Base-by-base conservation (phyloP, 768 basidiomycete genomes). In the Agrocybe praecox region DNA sequence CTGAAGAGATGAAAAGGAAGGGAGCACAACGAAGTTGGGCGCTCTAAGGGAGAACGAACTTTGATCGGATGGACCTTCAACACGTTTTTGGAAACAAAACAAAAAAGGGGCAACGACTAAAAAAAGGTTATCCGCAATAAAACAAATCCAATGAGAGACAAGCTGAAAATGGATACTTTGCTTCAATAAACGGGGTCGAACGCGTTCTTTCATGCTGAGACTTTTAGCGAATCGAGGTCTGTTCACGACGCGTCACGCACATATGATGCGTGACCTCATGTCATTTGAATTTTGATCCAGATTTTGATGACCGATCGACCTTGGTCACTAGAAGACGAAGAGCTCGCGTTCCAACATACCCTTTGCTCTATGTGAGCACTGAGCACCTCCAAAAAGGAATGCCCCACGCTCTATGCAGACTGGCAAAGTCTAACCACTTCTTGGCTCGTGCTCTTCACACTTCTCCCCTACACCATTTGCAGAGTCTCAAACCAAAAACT, bases 241-340 rank as follows among this genome's bases (percentile, higher is more conserved):
- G 21, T 36, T 21, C 22, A 22, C 46, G 53, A 43, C 45, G 18
- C 8, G 56, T 58, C 50, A 57, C 56, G 34, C 19, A 40, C 51
- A 42, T 32, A 33, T 51, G 56, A 33, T 4, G 29, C 21, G 46
- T 45, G 36, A 53, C 52, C n/a, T n/a, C n/a, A n/a, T n/a, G n/a
- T n/a, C n/a, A n/a, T n/a, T n/a, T n/a, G n/a, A n/a, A 15, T 7
- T 53, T 18, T 23, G 19, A 17, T 15, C 17, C 36, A 42, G 29
- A 24, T 21, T 34, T 55, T 36, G 56, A 49, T 33, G 34, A 46
- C 8, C 49, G 56, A 32, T 46, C 29, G 14, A 19, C 19, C 26
- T n/a, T n/a, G n/a, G n/a, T n/a, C n/a, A 12, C 18, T 22, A 50
- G 14, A 11, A 46, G 44, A 21, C 19, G 19, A 6, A 10, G 19